phyloP scores from a whole-genome alignment of 208 protist genomes.

The Trypanosoma cruzi region DNA sequence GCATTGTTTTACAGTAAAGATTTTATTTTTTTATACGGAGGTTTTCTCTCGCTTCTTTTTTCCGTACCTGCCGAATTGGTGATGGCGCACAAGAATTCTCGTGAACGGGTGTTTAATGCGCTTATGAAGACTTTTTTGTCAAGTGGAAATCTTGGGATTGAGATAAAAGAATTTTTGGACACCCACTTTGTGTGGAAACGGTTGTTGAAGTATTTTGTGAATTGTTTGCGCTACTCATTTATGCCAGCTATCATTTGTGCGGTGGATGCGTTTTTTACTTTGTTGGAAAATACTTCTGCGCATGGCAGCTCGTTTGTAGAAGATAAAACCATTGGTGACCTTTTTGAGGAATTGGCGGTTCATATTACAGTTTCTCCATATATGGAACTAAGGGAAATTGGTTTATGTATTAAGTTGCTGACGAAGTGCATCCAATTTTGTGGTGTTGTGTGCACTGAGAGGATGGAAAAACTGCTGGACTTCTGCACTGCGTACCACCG shows the following conservation, averaged over 20 bases:
- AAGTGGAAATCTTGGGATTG: conserved; percentile 38
- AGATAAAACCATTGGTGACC: conserved; percentile 33
- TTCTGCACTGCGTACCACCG: conserved; percentile 88
- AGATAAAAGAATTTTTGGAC: conserved; percentile 45
- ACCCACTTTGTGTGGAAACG: conserved; percentile 53
- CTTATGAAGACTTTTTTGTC: conserved; percentile 46
- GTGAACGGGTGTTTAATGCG: conserved; percentile 54
- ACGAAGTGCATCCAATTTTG: conserved; percentile 48
- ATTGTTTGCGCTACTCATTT: conserved; percentile 65
- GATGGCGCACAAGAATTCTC: conserved; percentile 49
- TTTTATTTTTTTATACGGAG: conserved; percentile 53
- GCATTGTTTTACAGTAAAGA: conserved; percentile 70
- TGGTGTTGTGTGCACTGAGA: conserved; percentile 40
- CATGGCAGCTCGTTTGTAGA: conserved; percentile 32
- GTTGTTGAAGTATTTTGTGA: conserved; percentile 55
- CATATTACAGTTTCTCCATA: conserved; percentile 50
- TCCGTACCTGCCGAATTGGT: conserved; percentile 59
- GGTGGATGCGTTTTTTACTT: conserved; percentile 55
- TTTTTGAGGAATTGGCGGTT: conserved; percentile 70
- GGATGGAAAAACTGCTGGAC: conserved; percentile 56
- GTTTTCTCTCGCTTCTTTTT: conserved; percentile 60
- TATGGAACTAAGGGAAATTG: conserved; percentile 48
- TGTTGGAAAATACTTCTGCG: conserved; percentile 28
- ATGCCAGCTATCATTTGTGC: conserved; percentile 48
- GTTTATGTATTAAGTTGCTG: conserved; percentile 57